phyloP scores from a whole-genome alignment of 2,329 filamentous ascomycete species.

The Colletotrichum scovillei region DNA sequence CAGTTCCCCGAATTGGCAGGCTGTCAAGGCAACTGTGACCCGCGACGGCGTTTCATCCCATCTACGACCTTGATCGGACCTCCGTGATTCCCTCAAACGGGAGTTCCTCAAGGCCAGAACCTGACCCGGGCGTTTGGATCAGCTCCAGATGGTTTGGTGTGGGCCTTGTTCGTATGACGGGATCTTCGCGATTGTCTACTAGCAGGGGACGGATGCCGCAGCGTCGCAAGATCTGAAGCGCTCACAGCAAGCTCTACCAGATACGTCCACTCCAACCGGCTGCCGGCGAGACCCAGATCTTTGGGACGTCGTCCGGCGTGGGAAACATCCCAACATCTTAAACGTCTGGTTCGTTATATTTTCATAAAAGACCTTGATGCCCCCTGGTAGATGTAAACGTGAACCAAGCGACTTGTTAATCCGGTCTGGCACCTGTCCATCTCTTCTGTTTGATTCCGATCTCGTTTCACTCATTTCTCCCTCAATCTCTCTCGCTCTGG shows the following conservation, averaged over 20 bases:
- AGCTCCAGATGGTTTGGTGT: neutral
- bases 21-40: neutral
- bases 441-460: neutral
- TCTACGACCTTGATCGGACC: constrained; percentile 10
- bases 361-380: neutral
- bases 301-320: neutral
- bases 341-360: neutral
- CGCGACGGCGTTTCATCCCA: constrained; percentile 6
- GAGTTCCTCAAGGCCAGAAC: neutral
- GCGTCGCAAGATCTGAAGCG: neutral
- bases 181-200: no score
- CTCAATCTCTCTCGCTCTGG: neutral
- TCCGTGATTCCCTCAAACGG: constrained; percentile 9
- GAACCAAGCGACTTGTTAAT: neutral
- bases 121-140: neutral
- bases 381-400: neutral
- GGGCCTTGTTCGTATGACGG: neutral
- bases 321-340: neutral
- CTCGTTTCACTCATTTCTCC: neutral
- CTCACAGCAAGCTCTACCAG: constrained; percentile 15
- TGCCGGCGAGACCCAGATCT: neutral
- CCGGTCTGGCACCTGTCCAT: neutral
- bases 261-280: neutral
- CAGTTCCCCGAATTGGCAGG: neutral
- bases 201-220: neutral